Conservation (phyloP, 2,329 filamentous ascomycete species). For the Ophiocordyceps australis region DNA sequence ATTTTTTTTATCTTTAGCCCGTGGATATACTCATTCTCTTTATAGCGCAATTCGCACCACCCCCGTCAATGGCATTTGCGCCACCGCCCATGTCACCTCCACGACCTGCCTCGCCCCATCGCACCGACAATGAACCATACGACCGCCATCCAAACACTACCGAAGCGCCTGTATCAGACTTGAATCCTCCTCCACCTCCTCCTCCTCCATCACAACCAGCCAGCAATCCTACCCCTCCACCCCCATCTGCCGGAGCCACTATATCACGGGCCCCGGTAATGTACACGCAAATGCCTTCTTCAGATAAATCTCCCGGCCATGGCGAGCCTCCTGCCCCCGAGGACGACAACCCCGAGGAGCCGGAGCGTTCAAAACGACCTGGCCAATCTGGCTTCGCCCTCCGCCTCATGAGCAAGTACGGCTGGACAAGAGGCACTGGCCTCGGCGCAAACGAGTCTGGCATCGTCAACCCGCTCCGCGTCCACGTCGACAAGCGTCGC, state of each 20-base stretch:
- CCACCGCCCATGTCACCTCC: slow-evolving; percentile 33
- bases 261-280: slow-evolving; percentile 67
- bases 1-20: background rate
- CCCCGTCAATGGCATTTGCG: slow-evolving; percentile 22
- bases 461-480: slow-evolving; percentile 67
- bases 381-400: slow-evolving; percentile 75
- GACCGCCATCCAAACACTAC: too few relatives aligned
- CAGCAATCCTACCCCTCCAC: slow-evolving; percentile 14
- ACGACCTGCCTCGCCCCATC: slow-evolving; percentile 48
- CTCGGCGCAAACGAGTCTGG: slow-evolving; percentile 69
- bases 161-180: too few relatives aligned
- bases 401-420: slow-evolving; percentile 82
- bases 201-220: slow-evolving; percentile 1
- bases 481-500: slow-evolving; percentile 73
- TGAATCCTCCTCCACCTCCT: slow-evolving; percentile 8
- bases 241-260: slow-evolving; percentile 28
- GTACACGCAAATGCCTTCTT: too few relatives aligned
- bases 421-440: slow-evolving; percentile 77
- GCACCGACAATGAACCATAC: too few relatives aligned
- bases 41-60: slow-evolving; percentile 1
- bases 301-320: too few relatives aligned
- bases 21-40: background rate
- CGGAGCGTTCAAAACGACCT: slow-evolving; percentile 44
- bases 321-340: slow-evolving; percentile 5
- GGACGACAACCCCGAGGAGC: slow-evolving; percentile 14